phyloP scores from a whole-genome alignment of 163 green algal species.

The Scenedesmus sp. region DNA sequence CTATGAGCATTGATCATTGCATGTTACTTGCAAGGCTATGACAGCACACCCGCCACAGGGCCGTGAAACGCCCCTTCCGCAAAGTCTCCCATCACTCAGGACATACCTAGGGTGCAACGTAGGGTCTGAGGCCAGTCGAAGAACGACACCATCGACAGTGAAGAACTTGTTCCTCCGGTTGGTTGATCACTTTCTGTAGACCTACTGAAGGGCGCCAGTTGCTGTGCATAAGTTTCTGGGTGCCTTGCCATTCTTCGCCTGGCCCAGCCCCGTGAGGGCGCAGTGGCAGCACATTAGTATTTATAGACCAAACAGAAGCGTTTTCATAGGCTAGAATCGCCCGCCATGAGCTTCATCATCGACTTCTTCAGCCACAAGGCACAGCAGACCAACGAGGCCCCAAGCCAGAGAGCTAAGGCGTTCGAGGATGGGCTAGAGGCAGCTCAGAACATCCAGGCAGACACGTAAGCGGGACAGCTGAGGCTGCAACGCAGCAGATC shows the following conservation, averaged over 20 bases:
- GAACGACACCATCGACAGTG: background rate
- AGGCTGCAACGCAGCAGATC: background rate
- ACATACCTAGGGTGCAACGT: background rate
- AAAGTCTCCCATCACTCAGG: background rate
- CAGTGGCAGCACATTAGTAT: background rate
- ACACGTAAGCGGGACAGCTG: conserved; percentile 7
- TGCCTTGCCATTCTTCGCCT: background rate
- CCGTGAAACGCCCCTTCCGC: background rate
- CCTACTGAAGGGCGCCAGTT: background rate
- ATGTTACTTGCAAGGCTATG: background rate
- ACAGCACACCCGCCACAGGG: background rate
- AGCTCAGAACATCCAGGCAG: conserved; percentile 13
- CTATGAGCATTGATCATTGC: background rate
- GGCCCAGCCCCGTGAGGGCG: background rate
- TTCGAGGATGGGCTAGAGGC: background rate
- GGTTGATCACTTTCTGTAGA: background rate
- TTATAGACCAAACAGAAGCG: too few relatives aligned
- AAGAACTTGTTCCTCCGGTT: background rate
- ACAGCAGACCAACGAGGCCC: background rate
- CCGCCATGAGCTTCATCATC: conserved; percentile 30
- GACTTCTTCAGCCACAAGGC: conserved; percentile 32
- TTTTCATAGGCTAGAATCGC: background rate
- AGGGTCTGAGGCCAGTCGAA: background rate
- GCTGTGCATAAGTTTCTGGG: background rate
- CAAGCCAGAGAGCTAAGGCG: background rate